Evolutionary conservation across 257 asterid genomes (phyloP).

Genomic region (Jacaranda copaia): DNA sequence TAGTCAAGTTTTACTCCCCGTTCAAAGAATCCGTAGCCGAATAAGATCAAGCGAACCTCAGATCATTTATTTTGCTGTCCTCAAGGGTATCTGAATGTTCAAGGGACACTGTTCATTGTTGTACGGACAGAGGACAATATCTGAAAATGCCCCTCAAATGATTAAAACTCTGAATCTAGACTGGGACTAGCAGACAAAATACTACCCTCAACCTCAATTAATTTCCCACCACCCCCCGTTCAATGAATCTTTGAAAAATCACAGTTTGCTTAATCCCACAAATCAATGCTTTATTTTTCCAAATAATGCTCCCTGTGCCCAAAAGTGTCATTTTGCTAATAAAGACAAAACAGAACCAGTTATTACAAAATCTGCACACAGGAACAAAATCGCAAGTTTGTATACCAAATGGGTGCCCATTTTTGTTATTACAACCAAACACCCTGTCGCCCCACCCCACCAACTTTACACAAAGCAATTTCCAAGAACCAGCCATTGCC

Average conservation of each 20-base stretch:
- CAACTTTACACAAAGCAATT: conserved; percentile 66
- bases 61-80: conserved; percentile 7
- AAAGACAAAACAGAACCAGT: conserved; percentile 52
- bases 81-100: conserved; percentile 21
- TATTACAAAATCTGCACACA: conserved; percentile 39
- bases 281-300: background rate
- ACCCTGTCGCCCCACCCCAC: conserved; percentile 34
- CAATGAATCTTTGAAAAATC: conserved; percentile 44
- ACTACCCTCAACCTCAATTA: background rate
- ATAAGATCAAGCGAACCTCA: conserved; percentile 18
- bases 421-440: conserved; percentile 24
- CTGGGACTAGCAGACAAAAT: conserved; percentile 46
- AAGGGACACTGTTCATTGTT: conserved; percentile 32
- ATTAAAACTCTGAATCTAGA: conserved; percentile 51
- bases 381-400: conserved; percentile 45
- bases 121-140: conserved; percentile 61
- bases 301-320: conserved; percentile 10
- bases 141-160: conserved; percentile 32
- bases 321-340: conserved; percentile 35
- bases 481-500: conserved; percentile 67
- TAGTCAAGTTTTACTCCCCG: background rate
- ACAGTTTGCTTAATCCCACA: background rate
- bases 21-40: conserved; percentile 33
- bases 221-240: conserved; percentile 8
- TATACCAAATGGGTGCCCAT: conserved; percentile 39